phyloP scores from a whole-genome alignment of 305 asterid species.

The Coffea humblotiana region DNA sequence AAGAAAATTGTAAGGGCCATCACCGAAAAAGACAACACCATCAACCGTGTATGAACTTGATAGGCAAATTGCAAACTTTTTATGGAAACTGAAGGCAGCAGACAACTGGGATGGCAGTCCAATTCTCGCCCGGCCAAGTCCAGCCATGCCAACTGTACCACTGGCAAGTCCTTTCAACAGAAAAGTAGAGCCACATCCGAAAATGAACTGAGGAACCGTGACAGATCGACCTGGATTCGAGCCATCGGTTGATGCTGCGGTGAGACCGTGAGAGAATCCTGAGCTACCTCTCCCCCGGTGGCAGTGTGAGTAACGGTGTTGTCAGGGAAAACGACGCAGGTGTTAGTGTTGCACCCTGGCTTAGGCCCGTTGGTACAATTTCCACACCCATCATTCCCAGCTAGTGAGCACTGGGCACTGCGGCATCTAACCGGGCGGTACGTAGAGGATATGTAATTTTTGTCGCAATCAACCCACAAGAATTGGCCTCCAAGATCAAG shows the following conservation, averaged over 20 bases:
- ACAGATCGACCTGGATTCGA: conserved; percentile 35
- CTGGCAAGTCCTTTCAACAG: conserved; percentile 47
- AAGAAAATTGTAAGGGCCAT: conserved; percentile 34
- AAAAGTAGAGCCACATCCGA: conserved; percentile 46
- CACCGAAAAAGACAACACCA: conserved; percentile 30
- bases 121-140: conserved; percentile 48
- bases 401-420: conserved; percentile 20
- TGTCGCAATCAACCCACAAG: conserved; percentile 28
- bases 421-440: conserved; percentile 16
- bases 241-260: conserved; percentile 50
- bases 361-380: conserved; percentile 12
- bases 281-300: conserved; percentile 14
- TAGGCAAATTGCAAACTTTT: conserved; percentile 31
- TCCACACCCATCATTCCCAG: conserved; percentile 12
- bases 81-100: conserved; percentile 47
- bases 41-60: conserved; percentile 28
- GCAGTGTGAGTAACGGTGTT: conserved; percentile 4
- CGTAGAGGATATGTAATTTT: conserved; percentile 4
- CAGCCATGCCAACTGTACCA: conserved; percentile 39
- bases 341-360: conserved; percentile 19
- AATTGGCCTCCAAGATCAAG: conserved; percentile 25
- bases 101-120: conserved; percentile 51
- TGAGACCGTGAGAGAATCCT: conserved; percentile 23
- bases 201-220: conserved; percentile 38
- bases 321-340: conserved; percentile 13